phyloP scores from a whole-genome alignment of 495 filamentous ascomycete genomes.

The Chaetomium fimeti region DNA sequence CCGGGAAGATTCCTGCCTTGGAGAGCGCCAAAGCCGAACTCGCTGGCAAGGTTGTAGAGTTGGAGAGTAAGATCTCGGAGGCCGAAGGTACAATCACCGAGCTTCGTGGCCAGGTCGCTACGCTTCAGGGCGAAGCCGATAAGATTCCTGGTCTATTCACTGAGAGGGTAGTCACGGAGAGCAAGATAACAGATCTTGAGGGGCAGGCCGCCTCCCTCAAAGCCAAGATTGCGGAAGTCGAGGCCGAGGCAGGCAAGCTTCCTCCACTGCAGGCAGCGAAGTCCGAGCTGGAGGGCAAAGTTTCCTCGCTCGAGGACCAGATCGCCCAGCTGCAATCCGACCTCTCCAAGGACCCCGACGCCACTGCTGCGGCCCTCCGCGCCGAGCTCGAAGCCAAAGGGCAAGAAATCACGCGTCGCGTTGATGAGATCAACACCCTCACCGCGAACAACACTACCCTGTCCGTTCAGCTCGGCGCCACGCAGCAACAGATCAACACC shows the following conservation, averaged over 20 bases:
- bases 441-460: constrained; percentile 32
- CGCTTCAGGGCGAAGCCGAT: constrained; percentile 33
- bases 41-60: constrained; percentile 22
- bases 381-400: constrained; percentile 35
- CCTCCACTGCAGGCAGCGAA: constrained; percentile 37
- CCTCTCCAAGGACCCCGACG: constrained; percentile 30
- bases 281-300: constrained; percentile 28
- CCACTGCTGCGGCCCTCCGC: constrained; percentile 26
- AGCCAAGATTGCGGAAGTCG: constrained; percentile 23
- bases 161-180: constrained; percentile 32
- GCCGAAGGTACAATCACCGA: constrained; percentile 30
- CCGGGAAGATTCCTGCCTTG: constrained; percentile 26
- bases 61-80: constrained; percentile 31
- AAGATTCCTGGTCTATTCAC: constrained; percentile 28
- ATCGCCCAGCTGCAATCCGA: constrained; percentile 32
- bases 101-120: constrained; percentile 29
- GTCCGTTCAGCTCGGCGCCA: constrained; percentile 30
- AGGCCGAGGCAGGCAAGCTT: constrained; percentile 40
- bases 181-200: constrained; percentile 35
- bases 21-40: constrained; percentile 32
- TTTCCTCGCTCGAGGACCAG: constrained; percentile 30
- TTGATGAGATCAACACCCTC: constrained; percentile 31
- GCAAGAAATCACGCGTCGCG: constrained; percentile 30
- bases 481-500: constrained; percentile 29
- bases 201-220: constrained; percentile 31